Percentiles rank a stretch among this genome's conserved stretches.
phyloP scores from a whole-genome alignment of 2,329 filamentous ascomycete species.

The Colletotrichum spinosum region DNA sequence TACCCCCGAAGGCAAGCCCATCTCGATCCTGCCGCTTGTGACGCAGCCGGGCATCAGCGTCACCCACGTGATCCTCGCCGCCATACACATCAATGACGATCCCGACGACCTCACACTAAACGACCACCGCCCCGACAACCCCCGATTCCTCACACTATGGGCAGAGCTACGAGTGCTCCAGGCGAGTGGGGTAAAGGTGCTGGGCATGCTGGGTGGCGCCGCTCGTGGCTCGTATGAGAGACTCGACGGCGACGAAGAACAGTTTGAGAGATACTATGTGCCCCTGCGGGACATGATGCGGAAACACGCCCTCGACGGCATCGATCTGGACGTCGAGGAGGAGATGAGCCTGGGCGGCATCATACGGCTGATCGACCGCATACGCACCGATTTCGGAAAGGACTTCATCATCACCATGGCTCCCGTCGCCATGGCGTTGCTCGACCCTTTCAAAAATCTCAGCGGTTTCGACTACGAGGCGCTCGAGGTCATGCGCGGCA shows the following conservation, averaged over 20 bases:
- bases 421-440: conserved; percentile 80
- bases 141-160: conserved; percentile 80
- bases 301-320: conserved; percentile 71
- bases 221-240: conserved; percentile 77
- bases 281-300: conserved; percentile 76
- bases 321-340: conserved; percentile 88
- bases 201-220: conserved; percentile 90
- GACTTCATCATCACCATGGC: conserved; percentile 83
- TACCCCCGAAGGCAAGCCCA: conserved; percentile 53
- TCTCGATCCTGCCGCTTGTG: conserved; percentile 66
- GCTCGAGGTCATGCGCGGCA: conserved; percentile 75
- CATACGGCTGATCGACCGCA: conserved; percentile 74
- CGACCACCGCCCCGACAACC: conserved; percentile 77
- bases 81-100: conserved; percentile 82
- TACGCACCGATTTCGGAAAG: conserved; percentile 76
- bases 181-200: conserved; percentile 78
- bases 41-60: conserved; percentile 59
- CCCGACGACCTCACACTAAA: conserved; percentile 81
- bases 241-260: conserved; percentile 65
- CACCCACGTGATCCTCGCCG: conserved; percentile 88
- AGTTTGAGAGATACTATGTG: conserved; percentile 80
- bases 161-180: conserved; percentile 80
- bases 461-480: conserved; percentile 85
- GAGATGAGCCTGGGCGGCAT: conserved; percentile 74
- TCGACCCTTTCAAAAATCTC: conserved; percentile 68